A percentile compares a stretch with the other conserved stretches of the same genome.
Conservation (phyloP, 768 basidiomycete species). For the Xerocomellus amylosporus region DNA sequence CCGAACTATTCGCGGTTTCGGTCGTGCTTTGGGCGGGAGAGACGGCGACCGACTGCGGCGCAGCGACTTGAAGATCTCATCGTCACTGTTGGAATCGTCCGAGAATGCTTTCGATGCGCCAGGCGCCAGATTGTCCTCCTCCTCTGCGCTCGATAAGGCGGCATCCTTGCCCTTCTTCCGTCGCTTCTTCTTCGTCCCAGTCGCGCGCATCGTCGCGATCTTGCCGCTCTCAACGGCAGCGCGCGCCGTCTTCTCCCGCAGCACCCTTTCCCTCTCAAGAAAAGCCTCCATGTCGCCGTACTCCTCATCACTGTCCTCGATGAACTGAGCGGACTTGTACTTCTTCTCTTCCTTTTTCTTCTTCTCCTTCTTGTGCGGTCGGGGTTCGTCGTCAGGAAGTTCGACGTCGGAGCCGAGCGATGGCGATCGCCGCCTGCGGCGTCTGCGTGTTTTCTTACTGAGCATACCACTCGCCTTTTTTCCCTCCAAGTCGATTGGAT, state of each 20-base stretch:
- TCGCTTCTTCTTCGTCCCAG: slow-evolving; percentile 61
- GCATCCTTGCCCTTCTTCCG: slow-evolving; percentile 43
- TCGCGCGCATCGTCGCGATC: slow-evolving; percentile 43
- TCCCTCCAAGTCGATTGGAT: slow-evolving; percentile 77
- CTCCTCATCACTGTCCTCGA: slow-evolving; percentile 87
- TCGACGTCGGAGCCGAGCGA: slow-evolving; percentile 45
- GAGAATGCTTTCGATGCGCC: slow-evolving; percentile 13
- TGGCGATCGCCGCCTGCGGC: slow-evolving; percentile 50
- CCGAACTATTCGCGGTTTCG: slow-evolving; percentile 43
- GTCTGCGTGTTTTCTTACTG: slow-evolving; percentile 54
- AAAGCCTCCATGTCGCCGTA: slow-evolving; percentile 79
- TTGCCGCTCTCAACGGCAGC: slow-evolving; percentile 44
- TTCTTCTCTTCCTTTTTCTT: slow-evolving; percentile 65
- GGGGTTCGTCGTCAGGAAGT: slow-evolving; percentile 34
- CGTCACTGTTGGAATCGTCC: slow-evolving; percentile 26
- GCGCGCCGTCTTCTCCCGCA: slow-evolving; percentile 52
- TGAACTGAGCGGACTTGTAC: slow-evolving; percentile 89
- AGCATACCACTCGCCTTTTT: slow-evolving; percentile 73
- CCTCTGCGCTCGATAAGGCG: slow-evolving; percentile 42
- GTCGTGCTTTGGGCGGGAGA: slow-evolving; percentile 23
- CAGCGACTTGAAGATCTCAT: slow-evolving; percentile 21
- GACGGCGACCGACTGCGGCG: slow-evolving; percentile 27
- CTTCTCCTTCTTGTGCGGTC: slow-evolving; percentile 42
- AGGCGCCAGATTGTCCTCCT: slow-evolving; percentile 14
- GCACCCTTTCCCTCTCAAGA: slow-evolving; percentile 66